Evolutionary conservation across 441 rosid genomes (phyloP), one percentile per base, ranked within the genome.

Genomic region (Jatropha podagrica): DNA sequence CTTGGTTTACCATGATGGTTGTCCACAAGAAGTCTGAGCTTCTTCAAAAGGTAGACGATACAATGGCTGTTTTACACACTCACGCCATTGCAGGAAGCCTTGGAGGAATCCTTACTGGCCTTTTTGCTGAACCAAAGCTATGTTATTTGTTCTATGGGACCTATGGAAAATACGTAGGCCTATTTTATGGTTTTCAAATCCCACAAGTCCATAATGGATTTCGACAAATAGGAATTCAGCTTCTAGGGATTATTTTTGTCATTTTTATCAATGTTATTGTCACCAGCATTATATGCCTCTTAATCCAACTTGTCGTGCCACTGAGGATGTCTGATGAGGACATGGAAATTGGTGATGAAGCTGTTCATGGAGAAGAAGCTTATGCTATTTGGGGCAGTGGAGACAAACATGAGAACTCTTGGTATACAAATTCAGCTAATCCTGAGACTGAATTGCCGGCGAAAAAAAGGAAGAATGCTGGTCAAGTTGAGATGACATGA

Each of bases 1-100:
- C 91, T 4, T 88, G 89, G 91, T 85, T 83, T 60, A 86, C 87
- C 40, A 88, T 85, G 89, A 88, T 86, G 89, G 86, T 86, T 49
- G 78, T 86, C 40, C 91, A 85, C 80, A 86, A 85, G 75, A 85
- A 80, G 71, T 82, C 75, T 1, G 82, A 76, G 68, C 80, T 82
- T 7, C 85, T 88, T 37, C 89, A 88, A 41, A 85, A 85, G 55
- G 86, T 83, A 2, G 91, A 88, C 46, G 91, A 86, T 79, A 86
- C 89, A 13, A 88, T 88, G 92, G 89, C 88, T 0, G 77, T 86
- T 14, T 64, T 88, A 3, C 92, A 88, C 80, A 88, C 89, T 5
- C 92, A 88, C 60, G 92, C 89, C 40, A 61, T 86, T 1, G 87
- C 89, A 15, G 89, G 91, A 8, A 83, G 84, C 61, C 88, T 88